phyloP scores from a whole-genome alignment of 2,329 filamentous ascomycete genomes.

The Neoascochyta sp. region DNA sequence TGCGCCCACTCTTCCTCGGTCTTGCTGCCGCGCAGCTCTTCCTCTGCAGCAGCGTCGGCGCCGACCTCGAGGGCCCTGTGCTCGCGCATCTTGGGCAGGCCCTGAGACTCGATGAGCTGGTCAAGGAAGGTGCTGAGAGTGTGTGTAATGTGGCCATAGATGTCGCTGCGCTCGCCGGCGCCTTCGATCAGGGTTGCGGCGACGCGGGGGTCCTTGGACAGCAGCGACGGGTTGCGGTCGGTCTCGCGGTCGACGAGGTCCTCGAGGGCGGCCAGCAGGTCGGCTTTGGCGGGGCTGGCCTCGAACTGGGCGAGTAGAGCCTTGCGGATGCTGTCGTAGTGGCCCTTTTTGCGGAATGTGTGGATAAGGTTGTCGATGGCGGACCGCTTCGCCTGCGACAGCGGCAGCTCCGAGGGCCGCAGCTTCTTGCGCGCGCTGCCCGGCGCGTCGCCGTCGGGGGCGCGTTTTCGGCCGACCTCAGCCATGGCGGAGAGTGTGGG shows the following conservation, averaged over 20 bases:
- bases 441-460: constrained; percentile 27
- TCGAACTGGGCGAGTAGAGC: constrained; percentile 73
- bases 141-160: constrained; percentile 68
- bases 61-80: constrained; percentile 66
- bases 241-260: constrained; percentile 70
- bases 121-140: constrained; percentile 67
- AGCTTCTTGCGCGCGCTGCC: constrained; percentile 53
- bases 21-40: constrained; percentile 63
- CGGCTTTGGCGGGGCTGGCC: constrained; percentile 64
- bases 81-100: constrained; percentile 66
- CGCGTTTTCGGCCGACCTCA: constrained; percentile 30
- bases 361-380: constrained; percentile 74
- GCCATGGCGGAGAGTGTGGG: constrained; percentile 24
- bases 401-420: constrained; percentile 70
- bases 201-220: constrained; percentile 70
- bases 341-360: constrained; percentile 81
- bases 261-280: constrained; percentile 64
- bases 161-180: constrained; percentile 69
- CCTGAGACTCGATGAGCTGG: constrained; percentile 55
- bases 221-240: constrained; percentile 67
- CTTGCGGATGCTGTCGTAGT: constrained; percentile 74
- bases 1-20: constrained; percentile 70
- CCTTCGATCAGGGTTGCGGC: constrained; percentile 74
- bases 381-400: constrained; percentile 67
- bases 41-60: constrained; percentile 62